Percentiles rank a stretch among this genome's conserved stretches.
phyloP scores from a whole-genome alignment of 306 rosid species.

The Cicer cuneatum region DNA sequence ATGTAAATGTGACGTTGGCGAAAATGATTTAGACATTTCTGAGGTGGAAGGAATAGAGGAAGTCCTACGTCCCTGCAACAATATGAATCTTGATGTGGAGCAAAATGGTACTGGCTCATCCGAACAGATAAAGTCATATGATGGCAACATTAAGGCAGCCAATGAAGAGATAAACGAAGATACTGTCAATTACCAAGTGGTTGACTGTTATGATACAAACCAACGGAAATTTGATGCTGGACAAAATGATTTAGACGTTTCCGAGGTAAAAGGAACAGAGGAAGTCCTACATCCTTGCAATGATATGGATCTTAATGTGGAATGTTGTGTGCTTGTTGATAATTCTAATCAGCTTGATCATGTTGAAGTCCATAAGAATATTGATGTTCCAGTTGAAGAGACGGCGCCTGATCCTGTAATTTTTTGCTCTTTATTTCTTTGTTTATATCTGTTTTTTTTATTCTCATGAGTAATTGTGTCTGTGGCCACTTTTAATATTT shows the following conservation, averaged over 20 bases:
- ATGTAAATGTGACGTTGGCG: constrained; percentile 37
- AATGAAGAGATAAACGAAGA: constrained; percentile 43
- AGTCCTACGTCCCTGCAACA: constrained; percentile 32
- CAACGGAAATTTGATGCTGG: constrained; percentile 36
- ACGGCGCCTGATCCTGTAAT: constrained; percentile 48
- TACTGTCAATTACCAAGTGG: constrained; percentile 39
- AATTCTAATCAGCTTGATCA: constrained; percentile 46
- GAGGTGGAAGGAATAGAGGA: constrained; percentile 48
- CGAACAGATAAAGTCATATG: constrained; percentile 12
- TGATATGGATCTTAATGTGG: constrained; percentile 32
- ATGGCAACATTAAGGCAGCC: constrained; percentile 35
- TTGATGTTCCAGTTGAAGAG: constrained; percentile 42
- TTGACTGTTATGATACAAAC: constrained; percentile 35
- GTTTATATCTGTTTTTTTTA: constrained; percentile 8
- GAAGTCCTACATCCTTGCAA: constrained; percentile 38
- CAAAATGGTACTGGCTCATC: constrained; percentile 23
- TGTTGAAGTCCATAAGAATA: constrained; percentile 45
- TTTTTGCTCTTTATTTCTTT: constrained; percentile 23
- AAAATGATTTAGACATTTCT: constrained; percentile 43
- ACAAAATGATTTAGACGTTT: constrained; percentile 45
- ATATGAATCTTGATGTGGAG: constrained; percentile 27
- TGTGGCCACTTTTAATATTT: constrained; percentile 14
- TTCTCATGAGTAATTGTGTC: constrained; percentile 25
- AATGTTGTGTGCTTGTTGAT: constrained; percentile 37
- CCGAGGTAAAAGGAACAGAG: constrained; percentile 47